Evolutionary conservation across 345 rosid species (phyloP).

Genomic region (Syzygium jambos): DNA sequence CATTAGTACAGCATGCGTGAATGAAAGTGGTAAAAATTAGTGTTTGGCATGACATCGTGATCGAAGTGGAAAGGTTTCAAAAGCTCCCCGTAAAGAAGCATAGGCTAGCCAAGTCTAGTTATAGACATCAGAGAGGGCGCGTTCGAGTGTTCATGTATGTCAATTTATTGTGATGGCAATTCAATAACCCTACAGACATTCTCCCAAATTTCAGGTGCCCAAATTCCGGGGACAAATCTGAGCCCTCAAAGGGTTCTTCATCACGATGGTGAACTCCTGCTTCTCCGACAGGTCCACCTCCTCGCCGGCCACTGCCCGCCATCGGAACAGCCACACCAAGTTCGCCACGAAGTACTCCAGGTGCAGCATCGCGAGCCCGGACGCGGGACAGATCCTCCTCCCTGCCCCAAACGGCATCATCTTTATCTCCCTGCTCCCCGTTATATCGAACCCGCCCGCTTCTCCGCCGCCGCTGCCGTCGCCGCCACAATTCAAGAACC

Average conservation of each 20-base stretch:
- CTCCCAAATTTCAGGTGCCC: not conserved
- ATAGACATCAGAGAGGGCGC: not conserved
- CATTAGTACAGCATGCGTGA: no score
- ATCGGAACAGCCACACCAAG: not conserved
- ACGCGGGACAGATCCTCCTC: constrained; percentile 2
- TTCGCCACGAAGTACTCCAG: constrained; percentile 10
- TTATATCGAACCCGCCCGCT: not conserved
- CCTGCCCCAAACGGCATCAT: constrained; percentile 2
- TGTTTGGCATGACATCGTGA: no score
- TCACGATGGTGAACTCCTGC: constrained; percentile 3
- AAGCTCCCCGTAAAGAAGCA: no score
- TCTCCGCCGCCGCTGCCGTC: not conserved
- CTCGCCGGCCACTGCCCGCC: constrained; percentile 1
- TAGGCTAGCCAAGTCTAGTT: no score
- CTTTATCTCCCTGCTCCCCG: not conserved
- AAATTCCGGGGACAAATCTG: not conserved
- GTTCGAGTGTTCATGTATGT: not conserved
- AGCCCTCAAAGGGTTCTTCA: constrained; percentile 7
- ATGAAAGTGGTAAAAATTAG: no score
- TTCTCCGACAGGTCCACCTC: constrained; percentile 7
- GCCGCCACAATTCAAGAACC: not conserved
- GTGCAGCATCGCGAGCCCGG: not conserved
- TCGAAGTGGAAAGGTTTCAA: no score
- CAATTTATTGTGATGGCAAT: not conserved
- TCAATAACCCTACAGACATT: not conserved